phyloP scores from a whole-genome alignment of 371 early-diverging fungal genomes.

The Batrachochytrium dendrobatidis region DNA sequence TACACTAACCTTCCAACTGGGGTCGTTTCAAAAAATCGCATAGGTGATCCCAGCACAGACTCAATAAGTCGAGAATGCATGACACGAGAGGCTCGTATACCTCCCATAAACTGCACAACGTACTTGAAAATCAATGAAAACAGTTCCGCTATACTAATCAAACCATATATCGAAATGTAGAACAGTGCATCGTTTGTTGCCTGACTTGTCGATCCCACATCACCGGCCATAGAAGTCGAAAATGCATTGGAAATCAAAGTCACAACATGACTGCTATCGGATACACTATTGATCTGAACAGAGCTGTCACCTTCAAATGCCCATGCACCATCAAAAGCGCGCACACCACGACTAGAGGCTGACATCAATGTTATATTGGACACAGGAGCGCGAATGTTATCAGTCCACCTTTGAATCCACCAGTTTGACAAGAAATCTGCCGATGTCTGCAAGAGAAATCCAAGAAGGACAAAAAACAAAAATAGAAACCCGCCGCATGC shows the following conservation, averaged over 20 bases:
- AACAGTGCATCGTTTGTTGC: neutral
- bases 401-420: conserved; percentile 26
- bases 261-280: too few relatives aligned
- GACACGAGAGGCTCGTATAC: conserved; percentile 11
- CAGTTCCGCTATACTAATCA: conserved; percentile 9
- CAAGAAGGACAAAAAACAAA: conserved; percentile 7
- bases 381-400: conserved; percentile 5
- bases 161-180: conserved; percentile 9
- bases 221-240: neutral
- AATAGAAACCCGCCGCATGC: conserved; percentile 26
- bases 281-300: too few relatives aligned
- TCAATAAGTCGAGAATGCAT: conserved; percentile 21
- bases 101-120: neutral
- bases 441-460: conserved; percentile 1
- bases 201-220: too few relatives aligned
- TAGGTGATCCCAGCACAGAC: conserved; percentile 21
- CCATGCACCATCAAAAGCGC: too few relatives aligned
- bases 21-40: conserved; percentile 79
- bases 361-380: too few relatives aligned
- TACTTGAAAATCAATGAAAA: conserved; percentile 7
- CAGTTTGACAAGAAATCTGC: conserved; percentile 15
- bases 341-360: too few relatives aligned
- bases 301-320: too few relatives aligned
- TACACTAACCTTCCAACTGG: conserved; percentile 58
- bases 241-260: neutral